These are phyloP conservation scores for Globisporangium echinulatum DNA, from an alignment of 352 stramenopile species.

Conservation along the genomic window DNA sequence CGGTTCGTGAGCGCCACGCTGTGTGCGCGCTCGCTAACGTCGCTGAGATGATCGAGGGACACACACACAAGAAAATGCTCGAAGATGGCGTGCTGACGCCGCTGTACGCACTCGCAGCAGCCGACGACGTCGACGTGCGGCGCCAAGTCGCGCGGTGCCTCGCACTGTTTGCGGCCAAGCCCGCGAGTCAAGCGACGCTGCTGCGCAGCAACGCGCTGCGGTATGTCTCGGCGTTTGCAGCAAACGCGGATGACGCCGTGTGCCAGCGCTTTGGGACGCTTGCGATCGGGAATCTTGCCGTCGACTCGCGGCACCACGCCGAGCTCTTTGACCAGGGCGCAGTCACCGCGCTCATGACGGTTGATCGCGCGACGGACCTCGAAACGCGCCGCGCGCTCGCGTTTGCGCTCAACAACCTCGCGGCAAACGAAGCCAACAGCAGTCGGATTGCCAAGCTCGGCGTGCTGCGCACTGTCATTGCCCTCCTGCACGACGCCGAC, in stretches of 20 bases:
- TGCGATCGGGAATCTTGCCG: conserved; percentile 89
- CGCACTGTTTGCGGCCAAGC: conserved; percentile 91
- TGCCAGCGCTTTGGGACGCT: conserved; percentile 90
- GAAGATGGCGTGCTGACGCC: conserved; percentile 89
- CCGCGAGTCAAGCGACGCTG: conserved; percentile 85
- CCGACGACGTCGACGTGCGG: conserved; percentile 83
- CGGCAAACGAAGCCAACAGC: conserved; percentile 89
- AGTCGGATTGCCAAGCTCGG: conserved; percentile 79
- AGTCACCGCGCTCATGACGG: conserved; percentile 84
- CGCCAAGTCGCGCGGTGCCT: conserved; percentile 90
- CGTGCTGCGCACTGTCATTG: conserved; percentile 79
- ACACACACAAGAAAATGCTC: conserved; percentile 94
- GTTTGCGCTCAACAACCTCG: conserved; percentile 94
- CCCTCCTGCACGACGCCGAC: conserved; percentile 84
- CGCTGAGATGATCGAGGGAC: conserved; percentile 93
- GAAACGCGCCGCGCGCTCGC: conserved; percentile 89
- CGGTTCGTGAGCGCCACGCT: conserved; percentile 89
- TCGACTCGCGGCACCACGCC: conserved; percentile 84
- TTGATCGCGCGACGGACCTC: conserved; percentile 80
- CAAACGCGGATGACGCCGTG: conserved; percentile 66
- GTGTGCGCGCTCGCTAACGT: conserved; percentile 93
- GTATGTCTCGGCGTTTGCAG: conserved; percentile 84
- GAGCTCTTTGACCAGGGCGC: conserved; percentile 91
- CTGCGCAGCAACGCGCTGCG: conserved; percentile 81
- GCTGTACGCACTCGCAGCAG: conserved; percentile 80